Evolutionary conservation across 129 eudicot species (phyloP).

Genomic region (Sambucus nigra): DNA sequence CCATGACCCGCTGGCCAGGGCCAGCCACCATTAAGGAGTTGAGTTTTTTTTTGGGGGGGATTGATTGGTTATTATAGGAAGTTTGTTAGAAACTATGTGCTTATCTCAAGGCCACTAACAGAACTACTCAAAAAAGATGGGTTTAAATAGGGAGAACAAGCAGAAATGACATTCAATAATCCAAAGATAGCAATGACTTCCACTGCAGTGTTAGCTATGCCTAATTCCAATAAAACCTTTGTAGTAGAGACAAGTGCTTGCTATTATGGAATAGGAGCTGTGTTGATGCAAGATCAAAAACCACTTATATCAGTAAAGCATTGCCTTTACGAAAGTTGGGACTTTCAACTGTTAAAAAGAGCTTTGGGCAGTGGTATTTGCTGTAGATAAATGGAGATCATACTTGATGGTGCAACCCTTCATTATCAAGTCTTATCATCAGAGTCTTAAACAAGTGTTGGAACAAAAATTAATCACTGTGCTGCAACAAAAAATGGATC

Average conservation of each 20-base stretch:
- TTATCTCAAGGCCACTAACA: neutral
- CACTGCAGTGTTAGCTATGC: neutral
- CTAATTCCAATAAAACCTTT: neutral
- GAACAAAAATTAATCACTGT: neutral
- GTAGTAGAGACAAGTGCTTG: neutral
- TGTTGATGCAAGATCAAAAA: neutral
- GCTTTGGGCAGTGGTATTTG: neutral
- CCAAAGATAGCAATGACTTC: neutral
- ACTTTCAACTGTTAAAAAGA: neutral
- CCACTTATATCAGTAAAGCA: neutral
- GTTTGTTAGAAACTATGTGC: neutral
- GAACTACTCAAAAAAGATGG: neutral
- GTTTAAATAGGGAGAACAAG: neutral
- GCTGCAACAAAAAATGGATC: neutral
- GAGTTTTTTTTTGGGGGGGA: neutral
- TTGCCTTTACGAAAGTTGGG: neutral
- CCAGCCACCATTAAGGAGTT: neutral
- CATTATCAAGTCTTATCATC: neutral
- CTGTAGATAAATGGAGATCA: constrained; percentile 1
- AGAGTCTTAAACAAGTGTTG: neutral
- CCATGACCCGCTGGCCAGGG: neutral
- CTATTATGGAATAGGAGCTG: neutral
- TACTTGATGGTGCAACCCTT: too few species aligned
- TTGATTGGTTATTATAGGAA: neutral
- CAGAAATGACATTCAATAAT: neutral